Base-by-base conservation (phyloP, 2,329 filamentous ascomycete species). In the Karstenula rhodostoma region DNA sequence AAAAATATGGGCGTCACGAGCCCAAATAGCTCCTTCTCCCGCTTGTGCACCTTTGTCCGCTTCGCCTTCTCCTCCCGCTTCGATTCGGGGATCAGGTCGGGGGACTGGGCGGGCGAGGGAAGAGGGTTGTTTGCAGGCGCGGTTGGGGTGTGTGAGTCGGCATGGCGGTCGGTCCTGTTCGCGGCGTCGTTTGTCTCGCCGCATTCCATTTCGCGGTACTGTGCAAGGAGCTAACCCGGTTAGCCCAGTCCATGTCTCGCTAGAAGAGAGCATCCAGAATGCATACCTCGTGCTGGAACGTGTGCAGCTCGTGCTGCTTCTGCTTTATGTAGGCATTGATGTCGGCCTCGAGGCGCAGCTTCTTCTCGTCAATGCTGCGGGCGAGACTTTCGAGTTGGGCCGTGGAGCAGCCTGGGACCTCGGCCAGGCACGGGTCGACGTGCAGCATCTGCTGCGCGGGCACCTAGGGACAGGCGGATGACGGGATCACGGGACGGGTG, bases 11-110 rank as follows among this genome's bases (percentile, higher is more conserved):
- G 74, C 37, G 75, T 77, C 29, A 77, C 70, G 53, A 78, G 66
- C 40, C 75, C 75, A 59, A 70, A 75, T 32, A 78, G 73, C 64
- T 78, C 76, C 46, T 73, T 65, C 62, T 78, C 76, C 52, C 75
- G 71, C 66, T 78, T 77, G 63, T 77, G 74, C 29, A 77, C 74
- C 66, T 76, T 77, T 51, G 68, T 72, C 40, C 67, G 71, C 68
- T 73, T 75, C 57, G 64, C 67, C 58, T 65, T 67, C 51, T 76
- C 72, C 46, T 66, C 64, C 17, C 66, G 52, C 54, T 65, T 66
- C 52, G 58, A 50, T 42, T 71, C 61, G 48, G 64, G 58, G 47
- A 61, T 29, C 13, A 51, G 12, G 2, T 57, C 63, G 37, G 46
- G 35, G 22, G 58, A 40, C n/a, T 60, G 61, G 13, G 56, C 3